Percentiles rank a stretch among this genome's conserved stretches.
phyloP scores from a whole-genome alignment of 139 green algal genomes.

The Penium margaritaceum region DNA sequence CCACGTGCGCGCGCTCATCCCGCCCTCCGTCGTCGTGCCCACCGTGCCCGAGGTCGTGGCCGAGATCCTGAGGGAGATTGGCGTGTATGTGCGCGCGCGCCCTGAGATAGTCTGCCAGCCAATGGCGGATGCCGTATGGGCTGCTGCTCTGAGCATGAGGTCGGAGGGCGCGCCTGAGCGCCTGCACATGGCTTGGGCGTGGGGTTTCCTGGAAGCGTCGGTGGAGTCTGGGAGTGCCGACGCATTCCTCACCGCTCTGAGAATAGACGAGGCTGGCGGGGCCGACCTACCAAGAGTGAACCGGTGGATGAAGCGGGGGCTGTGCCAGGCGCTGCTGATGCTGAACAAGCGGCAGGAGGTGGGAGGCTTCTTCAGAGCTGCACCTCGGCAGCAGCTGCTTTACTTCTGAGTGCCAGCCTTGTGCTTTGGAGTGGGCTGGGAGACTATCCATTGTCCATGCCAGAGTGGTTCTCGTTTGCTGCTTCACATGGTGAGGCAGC shows the following conservation, averaged over 20 bases:
- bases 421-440: too few species aligned
- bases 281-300: conserved; percentile 15
- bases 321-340: conserved; percentile 35
- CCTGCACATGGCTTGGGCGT: conserved; percentile 35
- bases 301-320: conserved; percentile 31
- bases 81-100: conserved; percentile 22
- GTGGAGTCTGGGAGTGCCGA: conserved; percentile 15
- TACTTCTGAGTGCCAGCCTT: too few species aligned
- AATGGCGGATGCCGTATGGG: conserved; percentile 27
- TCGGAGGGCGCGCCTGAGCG: not conserved
- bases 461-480: too few species aligned
- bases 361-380: conserved; percentile 18
- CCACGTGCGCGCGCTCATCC: conserved; percentile 13
- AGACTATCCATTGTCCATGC: too few species aligned
- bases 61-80: not conserved
- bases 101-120: conserved; percentile 5
- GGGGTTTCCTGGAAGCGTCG: conserved; percentile 17
- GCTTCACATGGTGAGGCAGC: too few species aligned
- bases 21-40: conserved; percentile 1
- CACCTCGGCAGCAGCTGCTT: conserved; percentile 2
- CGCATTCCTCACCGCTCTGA: conserved; percentile 17
- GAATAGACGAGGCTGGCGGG: not conserved
- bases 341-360: conserved; percentile 33
- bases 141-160: conserved; percentile 27
- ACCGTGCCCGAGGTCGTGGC: not conserved